Base-by-base conservation (phyloP, 2,329 filamentous ascomycete genomes). In the Fusarium agapanthi region DNA sequence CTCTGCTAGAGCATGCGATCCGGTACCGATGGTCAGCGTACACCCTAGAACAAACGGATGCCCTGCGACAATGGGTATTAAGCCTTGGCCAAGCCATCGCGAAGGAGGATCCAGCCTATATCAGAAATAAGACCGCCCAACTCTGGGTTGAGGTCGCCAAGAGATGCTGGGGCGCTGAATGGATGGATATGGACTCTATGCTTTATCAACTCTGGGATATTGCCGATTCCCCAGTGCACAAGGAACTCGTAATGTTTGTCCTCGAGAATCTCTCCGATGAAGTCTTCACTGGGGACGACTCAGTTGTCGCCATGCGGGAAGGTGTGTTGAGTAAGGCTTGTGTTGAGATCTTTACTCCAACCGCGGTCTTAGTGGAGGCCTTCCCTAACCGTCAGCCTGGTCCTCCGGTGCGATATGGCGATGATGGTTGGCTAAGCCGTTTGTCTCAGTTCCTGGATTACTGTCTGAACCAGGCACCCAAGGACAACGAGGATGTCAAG, bases 131-230 rank as follows among this genome's bases (percentile, higher is more conserved):
- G 84, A 92, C 96, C 38, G 94, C 94, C 34, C 93, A 97, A 82
- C 84, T 99, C 69, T 99, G 96, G 96, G 93, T 95, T 13, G 96
- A 98, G 81, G 87, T 97, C 59, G 95, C 95, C 44, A 98, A 98
- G 85, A 89, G 95, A 77, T 93, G 90, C 79, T 99, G 96, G 96
- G 94, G 88, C n/a, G 87, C 90, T 37, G 93, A 96, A 69, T 99
- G 97, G 96, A 91, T 93, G 85, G 91, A 97, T 79, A 97, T 99
- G 95, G 97, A 99, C 80, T 84, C 90, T 71, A 87, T 93, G 78
- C 87, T 99, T 61, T 89, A 95, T 48, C 88, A 90, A 77, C 86
- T 98, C 26, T 99, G 96, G 96, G 91, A 95, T 80, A 81, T 87
- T 22, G 86, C 86, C 24, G 88, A 89, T 72, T 88, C 88, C 32